These are phyloP conservation scores for Ascoidea tarda DNA, from an alignment of 805 yeast species.

Conservation along the genomic window DNA sequence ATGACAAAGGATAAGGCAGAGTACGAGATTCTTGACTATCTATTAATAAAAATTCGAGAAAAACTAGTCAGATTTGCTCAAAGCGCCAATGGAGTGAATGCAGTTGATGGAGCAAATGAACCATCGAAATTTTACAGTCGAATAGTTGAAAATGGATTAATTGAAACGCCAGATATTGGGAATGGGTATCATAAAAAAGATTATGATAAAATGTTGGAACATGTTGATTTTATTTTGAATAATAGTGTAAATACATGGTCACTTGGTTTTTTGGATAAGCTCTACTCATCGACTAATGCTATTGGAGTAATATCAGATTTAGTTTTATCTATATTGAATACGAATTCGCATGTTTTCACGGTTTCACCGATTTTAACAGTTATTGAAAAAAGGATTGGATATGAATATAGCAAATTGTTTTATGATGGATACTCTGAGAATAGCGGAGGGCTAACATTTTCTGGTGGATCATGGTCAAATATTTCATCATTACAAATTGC, in stretches of 20 bases:
- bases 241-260: constrained; percentile 79
- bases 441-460: constrained; percentile 74
- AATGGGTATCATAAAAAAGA: not conserved
- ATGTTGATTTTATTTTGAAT: constrained; percentile 23
- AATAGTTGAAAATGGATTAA: not conserved
- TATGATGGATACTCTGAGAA: constrained; percentile 16
- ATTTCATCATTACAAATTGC: constrained; percentile 71
- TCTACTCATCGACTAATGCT: constrained; percentile 78
- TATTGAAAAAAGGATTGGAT: constrained; percentile 55
- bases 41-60: too few relatives aligned
- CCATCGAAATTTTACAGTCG: too few relatives aligned
- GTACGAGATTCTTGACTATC: too few relatives aligned
- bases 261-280: constrained; percentile 71
- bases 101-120: too few relatives aligned
- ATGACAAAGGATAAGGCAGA: too few relatives aligned
- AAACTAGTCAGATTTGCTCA: too few relatives aligned
- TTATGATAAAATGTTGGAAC: constrained; percentile 1
- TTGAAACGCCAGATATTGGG: not conserved
- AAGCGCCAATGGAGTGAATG: too few relatives aligned
- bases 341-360: constrained; percentile 76
- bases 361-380: constrained; percentile 73
- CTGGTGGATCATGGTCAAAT: constrained; percentile 85
- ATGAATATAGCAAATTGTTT: constrained; percentile 54
- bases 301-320: constrained; percentile 68
- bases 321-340: constrained; percentile 53